These are phyloP conservation scores for Mortierella sp. DNA, from an alignment of 371 early-diverging fungal species.

Conservation along the genomic window DNA sequence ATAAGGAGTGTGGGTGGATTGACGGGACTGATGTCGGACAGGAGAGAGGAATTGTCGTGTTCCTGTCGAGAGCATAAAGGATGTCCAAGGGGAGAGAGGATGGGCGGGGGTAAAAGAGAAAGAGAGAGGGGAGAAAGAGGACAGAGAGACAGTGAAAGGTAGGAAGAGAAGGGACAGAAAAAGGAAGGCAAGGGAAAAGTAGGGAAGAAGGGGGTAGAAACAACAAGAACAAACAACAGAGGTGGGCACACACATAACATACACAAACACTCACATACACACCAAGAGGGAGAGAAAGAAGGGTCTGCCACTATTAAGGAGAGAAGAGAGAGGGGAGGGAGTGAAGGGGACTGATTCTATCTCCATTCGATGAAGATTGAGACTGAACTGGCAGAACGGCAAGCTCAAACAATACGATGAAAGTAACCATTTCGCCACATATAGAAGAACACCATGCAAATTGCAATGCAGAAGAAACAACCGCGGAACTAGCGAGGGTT, in stretches of 20 bases:
- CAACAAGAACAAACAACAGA: neutral
- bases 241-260: neutral
- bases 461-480: neutral
- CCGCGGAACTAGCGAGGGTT: neutral
- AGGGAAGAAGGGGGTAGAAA: neutral
- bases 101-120: neutral
- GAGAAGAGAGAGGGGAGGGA: neutral
- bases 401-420: no score
- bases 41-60: neutral
- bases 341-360: neutral
- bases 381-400: neutral
- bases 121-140: neutral
- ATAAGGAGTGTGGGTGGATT: neutral
- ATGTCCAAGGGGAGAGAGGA: slow-evolving; percentile 1
- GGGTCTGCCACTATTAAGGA: neutral
- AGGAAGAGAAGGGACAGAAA: neutral
- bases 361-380: neutral
- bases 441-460: neutral
- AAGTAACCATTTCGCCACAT: neutral
- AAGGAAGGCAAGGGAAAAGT: neutral
- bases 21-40: slow-evolving; percentile 8
- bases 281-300: neutral
- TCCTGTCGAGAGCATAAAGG: slow-evolving; percentile 13
- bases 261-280: neutral
- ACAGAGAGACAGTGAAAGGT: neutral